These are phyloP conservation scores for Pseudoturritis turrita DNA, from an alignment of 345 rosid genomes.

Conservation along the genomic window DNA sequence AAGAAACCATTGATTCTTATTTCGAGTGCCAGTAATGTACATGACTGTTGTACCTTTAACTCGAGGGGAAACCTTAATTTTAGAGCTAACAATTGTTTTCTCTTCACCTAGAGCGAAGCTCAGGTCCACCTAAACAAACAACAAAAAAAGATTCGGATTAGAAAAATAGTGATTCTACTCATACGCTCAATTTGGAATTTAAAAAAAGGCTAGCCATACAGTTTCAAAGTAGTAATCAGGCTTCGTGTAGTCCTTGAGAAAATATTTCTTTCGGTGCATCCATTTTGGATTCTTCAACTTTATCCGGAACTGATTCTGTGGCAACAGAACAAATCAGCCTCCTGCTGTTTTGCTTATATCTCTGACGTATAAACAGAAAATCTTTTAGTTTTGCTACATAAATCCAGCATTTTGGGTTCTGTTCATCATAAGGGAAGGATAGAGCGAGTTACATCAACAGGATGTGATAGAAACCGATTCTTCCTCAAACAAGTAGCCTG, in stretches of 20 bases:
- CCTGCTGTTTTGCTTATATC: slow-evolving; percentile 41
- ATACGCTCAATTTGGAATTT: background rate
- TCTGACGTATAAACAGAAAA: slow-evolving; percentile 39
- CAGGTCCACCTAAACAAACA: slow-evolving; percentile 67
- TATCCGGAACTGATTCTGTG: slow-evolving; percentile 54
- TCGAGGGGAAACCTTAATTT: slow-evolving; percentile 66
- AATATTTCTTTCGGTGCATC: slow-evolving; percentile 83
- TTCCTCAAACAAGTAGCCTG: slow-evolving; percentile 50
- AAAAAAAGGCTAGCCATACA: slow-evolving; percentile 35
- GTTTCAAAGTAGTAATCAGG: slow-evolving; percentile 91
- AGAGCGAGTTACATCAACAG: slow-evolving; percentile 42
- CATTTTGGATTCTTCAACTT: slow-evolving; percentile 69
- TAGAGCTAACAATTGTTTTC: slow-evolving; percentile 84
- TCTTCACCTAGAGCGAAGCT: slow-evolving; percentile 85
- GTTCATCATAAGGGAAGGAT: background rate
- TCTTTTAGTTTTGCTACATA: slow-evolving; percentile 7
- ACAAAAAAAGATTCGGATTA: slow-evolving; percentile 4
- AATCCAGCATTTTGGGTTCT: background rate
- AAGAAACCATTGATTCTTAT: background rate
- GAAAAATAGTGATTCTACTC: background rate
- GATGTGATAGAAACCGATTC: slow-evolving; percentile 32
- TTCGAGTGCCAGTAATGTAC: background rate
- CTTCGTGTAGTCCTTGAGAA: slow-evolving; percentile 82
- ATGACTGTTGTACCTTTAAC: slow-evolving; percentile 54
- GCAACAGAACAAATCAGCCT: slow-evolving; percentile 77